Evolutionary conservation across 1,284 basidiomycete genomes (phyloP), one percentile per base, ranked within the genome.

Genomic region (Amylostereum chailletii): DNA sequence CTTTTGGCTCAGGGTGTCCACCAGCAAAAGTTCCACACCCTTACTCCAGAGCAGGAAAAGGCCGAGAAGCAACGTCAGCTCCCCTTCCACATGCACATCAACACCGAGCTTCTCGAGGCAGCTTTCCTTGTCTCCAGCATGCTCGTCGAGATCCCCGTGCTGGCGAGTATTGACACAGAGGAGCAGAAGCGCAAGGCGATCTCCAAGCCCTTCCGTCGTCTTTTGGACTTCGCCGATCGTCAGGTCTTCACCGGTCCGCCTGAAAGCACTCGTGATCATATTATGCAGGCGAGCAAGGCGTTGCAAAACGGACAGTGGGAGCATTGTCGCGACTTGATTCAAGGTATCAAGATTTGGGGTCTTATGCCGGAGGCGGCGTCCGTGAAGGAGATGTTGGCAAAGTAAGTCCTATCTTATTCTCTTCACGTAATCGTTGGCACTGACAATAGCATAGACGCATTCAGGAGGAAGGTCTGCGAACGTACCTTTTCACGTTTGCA

Each of bases 11-110:
- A 99, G 67, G 95, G 95, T 46, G 88, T 97, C 5, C 93, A 94
- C 65, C 86, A 90, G 61, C 93, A 94, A 65, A 81, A 92, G 46
- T 97, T 89, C 77, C 89, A 89, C 60, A 74, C 77, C 3, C 73
- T 97, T 48, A 83, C 87, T 10, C 91, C 93, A 5, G 96, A 99
- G 67, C 95, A 99, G 70, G 96, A 99, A 68, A 90, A 94, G 65
- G 84, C 94, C 5, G 96, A 99, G 68, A 90, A 94, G 60, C 90
- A 94, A 59, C 81, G 95, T 43, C 91, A 98, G 62, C 76, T 99
- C 29, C 96, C 96, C 34, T 99, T 99, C 86, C 96, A 99, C 70
- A 92, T 99, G 89, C 96, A 99, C 72, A 95, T 99, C 71, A 99
- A 99, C 72, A 91, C 96, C 10, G 96, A 99, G 69, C 75, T 99